Evolutionary conservation across 2,329 filamentous ascomycete species (phyloP), one percentile per base, ranked within the genome.

Genomic region (Sclerotinia nivalis): DNA sequence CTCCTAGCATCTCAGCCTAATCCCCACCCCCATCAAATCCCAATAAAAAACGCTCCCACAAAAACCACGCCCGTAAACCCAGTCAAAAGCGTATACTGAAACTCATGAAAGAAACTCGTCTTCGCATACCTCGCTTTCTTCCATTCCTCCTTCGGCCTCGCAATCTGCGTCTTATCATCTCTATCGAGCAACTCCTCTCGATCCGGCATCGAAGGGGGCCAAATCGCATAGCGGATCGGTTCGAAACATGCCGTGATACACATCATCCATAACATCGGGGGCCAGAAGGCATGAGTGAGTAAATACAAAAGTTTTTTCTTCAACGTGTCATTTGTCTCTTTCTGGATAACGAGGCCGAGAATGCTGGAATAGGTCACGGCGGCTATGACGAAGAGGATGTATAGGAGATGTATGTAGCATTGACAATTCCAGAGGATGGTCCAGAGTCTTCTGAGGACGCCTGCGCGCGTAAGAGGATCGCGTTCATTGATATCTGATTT

Each of bases 241-340:
- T 83, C 86, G n/a, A 64, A 73, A 6, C 79, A 78, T 0, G 83
- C 80, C 49, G 80, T 69, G 31, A 72, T 45, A 13, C 58, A 58
- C 43, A 73, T 65, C 6, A 76, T 59, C 85, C 86, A 88, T 37
- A 87, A 79, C 56, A 88, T 74, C 0, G 87, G 87, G 8, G 87
- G 87, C 87, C 87, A 89, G 79, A 85, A 86, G 18, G 86, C 86
- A 76, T 89, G 86, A 0, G 86, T 88, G 54, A 89, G 76, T 5
- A 90, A 80, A 73, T 83, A 83, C 61, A 85, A 75, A 22, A 75
- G 68, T n/a, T 70, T 56, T 15, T 71, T 69, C 50, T 73, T 68
- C 15, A 71, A 22, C 0, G 55, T 56, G 8, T 61, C 5, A 22
- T 85, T 84, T 74, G 88, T 84, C 0, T 84, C 86, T 61, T 89